A percentile compares a stretch with the other conserved stretches of the same genome.
Evolutionary conservation across 2,329 filamentous ascomycete species (phyloP).

Genomic region (Aaosphaeria pasadenensis): DNA sequence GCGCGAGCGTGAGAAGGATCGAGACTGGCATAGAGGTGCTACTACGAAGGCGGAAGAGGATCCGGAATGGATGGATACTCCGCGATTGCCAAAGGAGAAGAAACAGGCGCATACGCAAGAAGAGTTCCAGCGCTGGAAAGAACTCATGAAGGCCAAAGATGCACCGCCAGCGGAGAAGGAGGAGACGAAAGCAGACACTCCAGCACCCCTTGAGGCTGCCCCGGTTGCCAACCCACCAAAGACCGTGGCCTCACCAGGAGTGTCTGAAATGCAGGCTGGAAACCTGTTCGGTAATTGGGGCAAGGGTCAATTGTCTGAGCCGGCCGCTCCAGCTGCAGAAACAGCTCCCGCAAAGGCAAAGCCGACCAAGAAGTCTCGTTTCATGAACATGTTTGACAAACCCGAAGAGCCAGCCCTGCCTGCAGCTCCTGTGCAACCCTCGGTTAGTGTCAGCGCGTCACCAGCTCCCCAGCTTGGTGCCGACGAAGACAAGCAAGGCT

Average conservation of each 20-base stretch:
- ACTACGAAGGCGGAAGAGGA: slow-evolving; percentile 59
- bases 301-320: slow-evolving; percentile 46
- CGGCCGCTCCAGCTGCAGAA: slow-evolving; percentile 16
- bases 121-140: slow-evolving; percentile 94
- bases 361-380: slow-evolving; percentile 75
- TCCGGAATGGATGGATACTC: slow-evolving; percentile 83
- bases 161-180: slow-evolving; percentile 45
- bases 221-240: slow-evolving; percentile 36
- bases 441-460: slow-evolving; percentile 5
- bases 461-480: slow-evolving; percentile 17
- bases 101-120: slow-evolving; percentile 75
- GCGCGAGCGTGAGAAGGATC: slow-evolving; percentile 39
- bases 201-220: slow-evolving; percentile 9
- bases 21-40: slow-evolving; percentile 53
- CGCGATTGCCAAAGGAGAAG: slow-evolving; percentile 60
- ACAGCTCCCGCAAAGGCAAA: slow-evolving; percentile 35
- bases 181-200: slow-evolving; percentile 29
- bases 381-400: slow-evolving; percentile 67
- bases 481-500: slow-evolving; percentile 79
- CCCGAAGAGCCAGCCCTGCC: slow-evolving; percentile 33
- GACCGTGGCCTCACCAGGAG: slow-evolving; percentile 57
- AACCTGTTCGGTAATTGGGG: slow-evolving; percentile 70
- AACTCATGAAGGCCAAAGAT: slow-evolving; percentile 74
- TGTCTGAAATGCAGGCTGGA: slow-evolving; percentile 67
- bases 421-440: slow-evolving; percentile 10